A percentile compares a stretch with the other conserved stretches of the same genome.
phyloP scores from a whole-genome alignment of 2,329 filamentous ascomycete genomes.

The Penicillium paneum region DNA sequence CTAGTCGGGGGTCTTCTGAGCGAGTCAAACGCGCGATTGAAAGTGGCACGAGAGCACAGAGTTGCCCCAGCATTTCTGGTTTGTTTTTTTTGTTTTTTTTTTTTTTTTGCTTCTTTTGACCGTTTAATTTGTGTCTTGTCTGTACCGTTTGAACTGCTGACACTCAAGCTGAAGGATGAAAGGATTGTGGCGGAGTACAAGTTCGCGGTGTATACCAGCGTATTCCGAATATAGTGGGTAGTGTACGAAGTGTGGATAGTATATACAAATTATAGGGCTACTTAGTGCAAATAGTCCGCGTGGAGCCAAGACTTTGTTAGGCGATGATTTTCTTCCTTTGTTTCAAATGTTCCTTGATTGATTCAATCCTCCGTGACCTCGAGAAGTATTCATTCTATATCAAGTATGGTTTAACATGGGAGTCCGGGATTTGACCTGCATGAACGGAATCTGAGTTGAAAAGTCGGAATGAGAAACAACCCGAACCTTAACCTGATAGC shows the following conservation, averaged over 20 bases:
- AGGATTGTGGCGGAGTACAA: background rate
- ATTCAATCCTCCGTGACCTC: background rate
- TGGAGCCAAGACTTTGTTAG: background rate
- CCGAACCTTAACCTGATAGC: background rate
- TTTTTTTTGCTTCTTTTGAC: constrained; percentile 10
- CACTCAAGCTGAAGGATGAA: background rate
- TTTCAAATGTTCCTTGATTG: background rate
- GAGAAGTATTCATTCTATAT: background rate
- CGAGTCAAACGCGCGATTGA: constrained; percentile 3
- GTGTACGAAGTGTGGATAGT: background rate
- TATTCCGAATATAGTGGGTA: background rate
- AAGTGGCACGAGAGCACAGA: constrained; percentile 2
- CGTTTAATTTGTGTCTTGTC: constrained; percentile 5
- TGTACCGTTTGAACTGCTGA: background rate
- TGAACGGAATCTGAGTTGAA: background rate
- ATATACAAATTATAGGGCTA: constrained; percentile 6
- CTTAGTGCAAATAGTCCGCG: constrained; percentile 23
- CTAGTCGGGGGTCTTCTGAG: background rate
- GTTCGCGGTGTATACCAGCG: background rate
- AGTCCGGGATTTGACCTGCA: background rate
- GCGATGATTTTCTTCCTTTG: background rate
- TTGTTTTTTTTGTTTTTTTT: background rate
- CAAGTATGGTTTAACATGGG: background rate
- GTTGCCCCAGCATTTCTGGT: constrained; percentile 1
- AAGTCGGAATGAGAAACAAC: background rate